phyloP scores from a whole-genome alignment of 805 yeast species.

The Lachancea sp. region DNA sequence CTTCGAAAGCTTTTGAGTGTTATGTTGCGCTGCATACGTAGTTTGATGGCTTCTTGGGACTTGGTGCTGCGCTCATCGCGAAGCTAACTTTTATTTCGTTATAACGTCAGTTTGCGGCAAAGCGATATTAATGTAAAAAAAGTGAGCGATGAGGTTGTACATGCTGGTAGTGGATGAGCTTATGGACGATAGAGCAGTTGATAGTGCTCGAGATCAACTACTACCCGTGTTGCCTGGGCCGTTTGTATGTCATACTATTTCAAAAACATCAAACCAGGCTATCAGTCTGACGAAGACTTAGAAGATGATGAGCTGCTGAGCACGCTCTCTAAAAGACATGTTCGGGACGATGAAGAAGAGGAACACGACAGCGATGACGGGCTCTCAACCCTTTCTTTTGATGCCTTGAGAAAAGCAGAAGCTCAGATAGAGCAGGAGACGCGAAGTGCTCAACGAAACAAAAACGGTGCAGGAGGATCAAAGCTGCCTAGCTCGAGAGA shows the following conservation, averaged over 20 bases:
- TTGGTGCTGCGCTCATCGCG: too few relatives aligned
- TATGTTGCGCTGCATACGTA: not conserved
- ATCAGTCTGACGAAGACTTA: conserved; percentile 28
- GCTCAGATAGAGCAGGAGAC: conserved; percentile 32
- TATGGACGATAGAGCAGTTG: too few relatives aligned
- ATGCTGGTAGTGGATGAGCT: not conserved
- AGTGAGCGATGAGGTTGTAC: conserved; percentile 1
- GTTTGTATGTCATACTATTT: conserved; percentile 28
- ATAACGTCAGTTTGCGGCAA: not conserved
- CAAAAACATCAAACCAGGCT: conserved; percentile 27
- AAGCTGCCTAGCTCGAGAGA: not conserved
- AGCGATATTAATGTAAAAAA: not conserved
- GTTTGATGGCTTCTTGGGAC: not conserved
- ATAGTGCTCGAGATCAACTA: too few relatives aligned
- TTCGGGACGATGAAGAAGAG: conserved; percentile 7
- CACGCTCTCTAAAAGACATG: conserved; percentile 30
- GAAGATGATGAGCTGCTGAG: conserved; percentile 24
- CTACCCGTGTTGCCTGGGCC: too few relatives aligned
- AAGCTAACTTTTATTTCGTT: too few relatives aligned
- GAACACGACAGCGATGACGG: conserved; percentile 38
- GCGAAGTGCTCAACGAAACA: not conserved
- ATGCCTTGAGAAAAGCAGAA: conserved; percentile 57
- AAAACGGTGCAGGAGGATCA: not conserved
- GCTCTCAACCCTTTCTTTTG: conserved; percentile 52
- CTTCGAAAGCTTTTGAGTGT: not conserved